Base-by-base conservation (phyloP, 108 stramenopile species). In the Phaeodactylum tricornutum region DNA sequence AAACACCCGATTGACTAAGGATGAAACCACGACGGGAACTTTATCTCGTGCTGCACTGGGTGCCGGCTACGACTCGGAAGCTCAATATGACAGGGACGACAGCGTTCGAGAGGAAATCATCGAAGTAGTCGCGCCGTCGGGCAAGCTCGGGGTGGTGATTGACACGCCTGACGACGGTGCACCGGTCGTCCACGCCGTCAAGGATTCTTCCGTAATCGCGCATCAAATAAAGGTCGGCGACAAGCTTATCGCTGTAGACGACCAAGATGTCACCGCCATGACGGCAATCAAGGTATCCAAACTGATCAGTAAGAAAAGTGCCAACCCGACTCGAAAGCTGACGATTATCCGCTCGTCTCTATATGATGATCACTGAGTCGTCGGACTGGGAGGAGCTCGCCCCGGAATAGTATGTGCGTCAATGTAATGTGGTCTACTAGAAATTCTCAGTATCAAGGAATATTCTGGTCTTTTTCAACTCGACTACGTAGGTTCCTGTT, bases 221-320 rank as follows among this genome's bases (percentile, higher is more conserved):
- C 73, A 78, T 46, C 66, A 78, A 46, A 69, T 92, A 6, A 60
- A 64, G 40, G 91, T 92, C n/a, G 86, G 86, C 1, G 91, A 92
- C 63, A 81, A 81, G 53, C 65, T 92, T 4, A 67, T 88, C 8
- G 79, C 81, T 11, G 86, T 92, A 7, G 91, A 92, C 37, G 86
- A 92, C 47, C 81, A 83, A 50, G 86, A 92, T 71, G 83, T 84
- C 0, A 53, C 80, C 44, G 50, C 66, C 21, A 92, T 92, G 91
- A 88, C 85, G n/a, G 91, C 91, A 42, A 81, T 87, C 32, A 83
- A 83, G 59, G 89, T 91, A 20, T 79, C 77, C 35, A 86, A 86
- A 62, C 62, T 91, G 59, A 86, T 91, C 28, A 80, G 78, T 43
- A 53, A 72, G 49, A 91, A 86, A 74, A 74, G 77, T 32, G 71